Base-by-base conservation (phyloP, 2,329 filamentous ascomycete genomes). In the Colletotrichum ledebouriae region DNA sequence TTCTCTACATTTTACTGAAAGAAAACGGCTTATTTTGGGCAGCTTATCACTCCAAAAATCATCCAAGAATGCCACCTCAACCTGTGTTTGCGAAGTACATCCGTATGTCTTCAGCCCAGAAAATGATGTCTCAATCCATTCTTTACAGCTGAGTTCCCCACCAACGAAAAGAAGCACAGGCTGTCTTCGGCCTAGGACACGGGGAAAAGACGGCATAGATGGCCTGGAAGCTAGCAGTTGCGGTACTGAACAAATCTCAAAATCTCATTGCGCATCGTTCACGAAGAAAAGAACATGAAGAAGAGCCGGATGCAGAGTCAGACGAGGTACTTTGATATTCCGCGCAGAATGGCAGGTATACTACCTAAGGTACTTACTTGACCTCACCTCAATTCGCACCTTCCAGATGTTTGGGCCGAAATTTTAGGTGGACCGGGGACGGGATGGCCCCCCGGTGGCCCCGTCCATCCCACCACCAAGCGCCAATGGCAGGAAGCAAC, bases 341-440 rank as follows among this genome's bases (percentile, higher is more conserved):
- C 13, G 7, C 29, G 37, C 11, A 13, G 37, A 29, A 29, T 13
- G 47, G 7, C 25, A 25, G 25, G 4, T 5, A 25, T 4, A 4
- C 17, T 17, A 17, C n/a, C n/a, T n/a, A n/a, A n/a, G 22, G 22
- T 22, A 22, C 2, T 22, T 50, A 50, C 12, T 29, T 52, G 49
- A 52, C 25, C 29, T 52, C 0, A 52, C 25, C 49, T 52, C 47
- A 4, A 22, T 29, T 12, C 10, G 49, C 33, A 33, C 49, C 49
- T 33, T 52, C 25, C 33, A 29, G 29, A 29, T 33, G 49, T 37
- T 60, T 68, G 65, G 65, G 65, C 61, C 55, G 65, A 68, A 68
- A 68, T 68, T 65, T 56, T 13, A 39, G 37, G 65, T 44, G 34
- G 59, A 53, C 29, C 42, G 44, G 52, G 33, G 33, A 33, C 25